Evolutionary conservation across 345 rosid species (phyloP).

Genomic region (Aegle marmelos): DNA sequence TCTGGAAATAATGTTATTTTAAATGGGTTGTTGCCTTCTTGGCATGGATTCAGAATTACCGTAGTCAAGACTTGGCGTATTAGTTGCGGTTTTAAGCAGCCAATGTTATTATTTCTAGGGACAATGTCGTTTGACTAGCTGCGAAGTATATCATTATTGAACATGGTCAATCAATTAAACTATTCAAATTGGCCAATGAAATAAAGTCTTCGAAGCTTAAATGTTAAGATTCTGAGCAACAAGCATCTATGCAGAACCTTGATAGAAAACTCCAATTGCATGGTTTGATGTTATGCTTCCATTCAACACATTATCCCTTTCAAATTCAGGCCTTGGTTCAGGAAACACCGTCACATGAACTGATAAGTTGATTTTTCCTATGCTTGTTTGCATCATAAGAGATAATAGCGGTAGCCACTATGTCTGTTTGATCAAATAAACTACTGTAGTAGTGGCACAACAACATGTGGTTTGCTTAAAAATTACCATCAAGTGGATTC

Average conservation of each 20-base stretch:
- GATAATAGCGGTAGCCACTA: background rate
- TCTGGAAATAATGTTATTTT: background rate
- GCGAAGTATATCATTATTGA: background rate
- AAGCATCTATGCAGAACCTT: background rate
- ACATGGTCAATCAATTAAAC: background rate
- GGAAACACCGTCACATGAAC: conserved; percentile 5
- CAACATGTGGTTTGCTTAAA: background rate
- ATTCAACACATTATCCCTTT: background rate
- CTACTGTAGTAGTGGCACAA: background rate
- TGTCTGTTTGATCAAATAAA: background rate
- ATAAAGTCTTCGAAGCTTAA: background rate
- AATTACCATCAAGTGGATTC: background rate
- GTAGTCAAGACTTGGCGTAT: background rate
- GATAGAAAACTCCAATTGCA: background rate
- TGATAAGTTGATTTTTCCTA: background rate
- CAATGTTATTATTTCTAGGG: background rate
- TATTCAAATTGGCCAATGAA: background rate
- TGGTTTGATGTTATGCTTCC: background rate
- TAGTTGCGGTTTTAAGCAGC: background rate
- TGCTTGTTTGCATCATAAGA: background rate
- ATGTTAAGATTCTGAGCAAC: background rate
- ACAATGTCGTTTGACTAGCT: no score
- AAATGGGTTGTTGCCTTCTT: background rate
- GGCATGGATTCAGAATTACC: background rate
- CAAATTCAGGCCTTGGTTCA: background rate